Evolutionary conservation across 2,329 filamentous ascomycete genomes (phyloP).

Genomic region (Aspergillus sergii): DNA sequence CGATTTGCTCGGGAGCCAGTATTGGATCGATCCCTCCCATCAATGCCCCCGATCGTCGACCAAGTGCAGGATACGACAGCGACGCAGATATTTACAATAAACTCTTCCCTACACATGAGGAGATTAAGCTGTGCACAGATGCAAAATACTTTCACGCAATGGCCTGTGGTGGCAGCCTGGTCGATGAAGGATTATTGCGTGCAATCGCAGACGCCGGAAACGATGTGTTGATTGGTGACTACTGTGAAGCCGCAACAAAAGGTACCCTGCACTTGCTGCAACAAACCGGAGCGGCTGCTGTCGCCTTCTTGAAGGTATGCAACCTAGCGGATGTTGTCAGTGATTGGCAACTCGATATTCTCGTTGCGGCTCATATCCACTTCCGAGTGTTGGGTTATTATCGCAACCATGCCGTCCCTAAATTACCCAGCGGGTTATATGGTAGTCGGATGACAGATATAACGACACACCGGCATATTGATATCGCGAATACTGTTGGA

Average conservation of each 20-base stretch:
- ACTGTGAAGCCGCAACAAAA: conserved; percentile 23
- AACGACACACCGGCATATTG: conserved; percentile 19
- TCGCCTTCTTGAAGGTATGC: conserved; percentile 25
- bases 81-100: conserved; percentile 10
- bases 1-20: conserved; percentile 10
- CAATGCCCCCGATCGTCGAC: conserved; percentile 21
- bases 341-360: conserved; percentile 23
- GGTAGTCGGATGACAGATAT: conserved; percentile 24
- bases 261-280: conserved; percentile 18
- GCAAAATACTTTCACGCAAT: conserved; percentile 74
- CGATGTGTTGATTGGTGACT: conserved; percentile 26
- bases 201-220: conserved; percentile 28
- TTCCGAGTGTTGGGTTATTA: conserved; percentile 26
- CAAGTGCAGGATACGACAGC: conserved; percentile 16
- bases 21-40: conserved; percentile 12
- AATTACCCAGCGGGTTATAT: conserved; percentile 17
- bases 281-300: conserved; percentile 20
- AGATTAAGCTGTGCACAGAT: conserved; percentile 25
- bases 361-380: conserved; percentile 20
- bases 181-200: conserved; percentile 19
- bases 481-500: conserved; percentile 18
- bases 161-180: conserved; percentile 44
- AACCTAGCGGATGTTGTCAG: conserved; percentile 15
- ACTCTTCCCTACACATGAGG: conserved; percentile 22
- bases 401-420: conserved; percentile 18